Evolutionary conservation across 768 basidiomycete species (phyloP).

Genomic region (Lepiota venenata): DNA sequence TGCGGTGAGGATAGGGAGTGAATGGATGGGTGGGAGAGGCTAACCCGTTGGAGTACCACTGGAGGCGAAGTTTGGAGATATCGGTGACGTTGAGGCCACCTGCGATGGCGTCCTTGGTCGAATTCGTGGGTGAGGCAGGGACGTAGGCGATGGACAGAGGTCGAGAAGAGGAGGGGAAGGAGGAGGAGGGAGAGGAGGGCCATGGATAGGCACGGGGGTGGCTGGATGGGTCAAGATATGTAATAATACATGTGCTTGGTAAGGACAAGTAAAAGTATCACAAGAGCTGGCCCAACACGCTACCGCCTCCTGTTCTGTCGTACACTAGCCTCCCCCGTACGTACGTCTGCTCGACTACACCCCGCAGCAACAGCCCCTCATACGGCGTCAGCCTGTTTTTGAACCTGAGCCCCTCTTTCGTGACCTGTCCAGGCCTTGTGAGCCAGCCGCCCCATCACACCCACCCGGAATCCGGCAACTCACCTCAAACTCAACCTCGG

Average conservation of each 20-base stretch:
- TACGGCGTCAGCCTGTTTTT: constrained; percentile 96
- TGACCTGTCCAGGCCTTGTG: constrained; percentile 47
- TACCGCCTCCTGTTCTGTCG: constrained; percentile 33
- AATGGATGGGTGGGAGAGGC: constrained; percentile 14
- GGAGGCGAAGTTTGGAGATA: constrained; percentile 52
- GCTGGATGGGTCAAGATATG: neutral
- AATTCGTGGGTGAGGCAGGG: constrained; percentile 72
- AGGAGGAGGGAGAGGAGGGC: constrained; percentile 21
- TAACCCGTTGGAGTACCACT: constrained; percentile 57
- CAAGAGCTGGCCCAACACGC: constrained; percentile 35
- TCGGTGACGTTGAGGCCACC: constrained; percentile 52
- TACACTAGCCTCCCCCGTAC: constrained; percentile 77
- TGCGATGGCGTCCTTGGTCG: constrained; percentile 40
- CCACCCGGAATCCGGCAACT: no score
- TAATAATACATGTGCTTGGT: no score
- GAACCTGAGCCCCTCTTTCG: constrained; percentile 70
- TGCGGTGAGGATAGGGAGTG: neutral
- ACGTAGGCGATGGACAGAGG: constrained; percentile 47
- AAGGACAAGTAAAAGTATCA: no score
- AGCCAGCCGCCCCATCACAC: no score
- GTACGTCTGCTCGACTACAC: constrained; percentile 74
- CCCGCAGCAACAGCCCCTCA: constrained; percentile 66
- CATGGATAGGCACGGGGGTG: constrained; percentile 4
- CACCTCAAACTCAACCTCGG: constrained; percentile 38
- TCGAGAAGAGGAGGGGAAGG: constrained; percentile 14